phyloP scores from a whole-genome alignment of 192 early-diverging fungal genomes.

The Umbelopsis sp. region DNA sequence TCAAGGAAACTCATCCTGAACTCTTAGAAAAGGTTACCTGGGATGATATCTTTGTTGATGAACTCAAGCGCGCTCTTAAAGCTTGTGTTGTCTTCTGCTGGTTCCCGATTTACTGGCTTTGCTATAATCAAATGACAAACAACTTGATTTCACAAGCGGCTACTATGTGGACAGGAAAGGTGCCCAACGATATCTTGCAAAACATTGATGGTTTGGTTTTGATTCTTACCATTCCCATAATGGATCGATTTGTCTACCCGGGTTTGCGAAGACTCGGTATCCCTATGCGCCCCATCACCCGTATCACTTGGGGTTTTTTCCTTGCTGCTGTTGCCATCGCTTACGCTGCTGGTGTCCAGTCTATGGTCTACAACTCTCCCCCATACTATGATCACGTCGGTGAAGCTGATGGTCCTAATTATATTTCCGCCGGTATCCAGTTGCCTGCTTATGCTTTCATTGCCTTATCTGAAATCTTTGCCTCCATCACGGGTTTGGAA shows the following conservation, averaged over 20 bases:
- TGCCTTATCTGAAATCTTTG: slow-evolving; percentile 69
- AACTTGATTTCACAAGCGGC: slow-evolving; percentile 65
- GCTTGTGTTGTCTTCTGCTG: slow-evolving; percentile 71
- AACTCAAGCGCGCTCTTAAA: slow-evolving; percentile 57
- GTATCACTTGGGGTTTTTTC: slow-evolving; percentile 70
- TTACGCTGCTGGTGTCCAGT: slow-evolving; percentile 63
- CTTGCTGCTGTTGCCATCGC: slow-evolving; percentile 59
- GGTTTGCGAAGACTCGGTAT: slow-evolving; percentile 49
- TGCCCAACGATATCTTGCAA: slow-evolving; percentile 69
- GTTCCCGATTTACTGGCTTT: slow-evolving; percentile 78
- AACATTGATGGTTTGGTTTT: slow-evolving; percentile 66
- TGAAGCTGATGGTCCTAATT: slow-evolving; percentile 35
- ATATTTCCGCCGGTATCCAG: slow-evolving; percentile 58
- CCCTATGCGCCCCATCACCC: slow-evolving; percentile 57
- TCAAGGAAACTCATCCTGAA: slow-evolving; percentile 31
- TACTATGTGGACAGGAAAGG: slow-evolving; percentile 54
- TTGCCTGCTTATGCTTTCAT: slow-evolving; percentile 61
- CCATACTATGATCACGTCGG: slow-evolving; percentile 51
- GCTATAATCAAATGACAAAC: slow-evolving; percentile 65
- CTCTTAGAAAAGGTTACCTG: slow-evolving; percentile 42
- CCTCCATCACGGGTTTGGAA: slow-evolving; percentile 70
- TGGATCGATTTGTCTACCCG: slow-evolving; percentile 67
- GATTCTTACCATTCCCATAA: slow-evolving; percentile 70
- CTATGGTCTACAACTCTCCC: slow-evolving; percentile 56
- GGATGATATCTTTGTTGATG: slow-evolving; percentile 75